phyloP scores from a whole-genome alignment of 768 basidiomycete genomes.

The Lentinula boryana region DNA sequence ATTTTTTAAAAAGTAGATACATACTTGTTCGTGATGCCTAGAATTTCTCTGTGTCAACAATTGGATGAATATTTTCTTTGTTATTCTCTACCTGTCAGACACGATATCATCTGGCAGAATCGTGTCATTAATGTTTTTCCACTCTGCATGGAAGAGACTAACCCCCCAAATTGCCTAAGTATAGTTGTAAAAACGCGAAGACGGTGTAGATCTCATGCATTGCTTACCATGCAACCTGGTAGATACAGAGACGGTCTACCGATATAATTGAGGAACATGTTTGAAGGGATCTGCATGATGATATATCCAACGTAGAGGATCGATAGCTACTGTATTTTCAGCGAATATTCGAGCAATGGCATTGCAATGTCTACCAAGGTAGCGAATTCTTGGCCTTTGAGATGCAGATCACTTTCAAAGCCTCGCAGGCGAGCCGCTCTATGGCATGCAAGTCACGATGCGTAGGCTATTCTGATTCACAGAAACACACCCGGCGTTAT shows the following conservation, averaged over 20 bases:
- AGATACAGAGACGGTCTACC: constrained; percentile 50
- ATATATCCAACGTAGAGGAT: constrained; percentile 43
- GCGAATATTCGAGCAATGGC: constrained; percentile 22
- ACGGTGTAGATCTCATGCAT: background rate
- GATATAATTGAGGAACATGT: constrained; percentile 53
- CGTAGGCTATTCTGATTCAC: background rate
- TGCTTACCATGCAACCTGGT: constrained; percentile 36
- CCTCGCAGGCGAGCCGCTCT: constrained; percentile 71
- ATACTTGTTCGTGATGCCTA: constrained; percentile 24
- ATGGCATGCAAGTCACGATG: background rate
- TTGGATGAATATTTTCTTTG: background rate
- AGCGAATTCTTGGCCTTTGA: constrained; percentile 59
- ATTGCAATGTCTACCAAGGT: constrained; percentile 30
- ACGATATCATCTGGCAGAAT: constrained; percentile 42
- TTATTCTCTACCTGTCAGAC: constrained; percentile 27
- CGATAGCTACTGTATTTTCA: background rate
- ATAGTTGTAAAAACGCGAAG: background rate
- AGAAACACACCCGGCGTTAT: constrained; percentile 58
- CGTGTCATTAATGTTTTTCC: constrained; percentile 10
- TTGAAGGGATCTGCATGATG: constrained; percentile 62
- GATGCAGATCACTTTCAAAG: constrained; percentile 59
- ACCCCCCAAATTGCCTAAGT: background rate
- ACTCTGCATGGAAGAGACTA: background rate
- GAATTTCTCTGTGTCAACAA: background rate
- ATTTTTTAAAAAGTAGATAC: background rate